Percentiles rank a stretch among this genome's conserved stretches.
phyloP scores from a whole-genome alignment of 768 basidiomycete species.

The Daedalea quercina region DNA sequence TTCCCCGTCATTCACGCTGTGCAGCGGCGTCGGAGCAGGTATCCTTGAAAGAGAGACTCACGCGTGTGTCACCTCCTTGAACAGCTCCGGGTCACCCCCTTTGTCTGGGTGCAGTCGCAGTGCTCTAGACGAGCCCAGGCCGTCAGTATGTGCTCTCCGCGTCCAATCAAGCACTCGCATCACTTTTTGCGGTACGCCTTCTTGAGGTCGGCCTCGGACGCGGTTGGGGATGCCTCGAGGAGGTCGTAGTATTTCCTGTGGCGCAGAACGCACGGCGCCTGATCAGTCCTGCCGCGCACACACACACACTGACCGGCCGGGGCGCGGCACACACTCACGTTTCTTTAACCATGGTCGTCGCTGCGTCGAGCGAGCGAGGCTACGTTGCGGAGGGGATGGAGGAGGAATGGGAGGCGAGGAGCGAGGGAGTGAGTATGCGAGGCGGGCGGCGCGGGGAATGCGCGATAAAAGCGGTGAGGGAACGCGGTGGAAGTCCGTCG shows the following conservation, averaged over 20 bases:
- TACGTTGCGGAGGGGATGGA: slow-evolving; percentile 9
- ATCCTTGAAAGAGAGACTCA: slow-evolving; percentile 14
- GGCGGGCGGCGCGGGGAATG: slow-evolving; percentile 4
- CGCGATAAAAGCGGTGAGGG: slow-evolving; percentile 20
- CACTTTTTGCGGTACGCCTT: slow-evolving; percentile 96
- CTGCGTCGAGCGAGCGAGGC: slow-evolving; percentile 6
- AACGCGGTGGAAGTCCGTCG: slow-evolving; percentile 31
- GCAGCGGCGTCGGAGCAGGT: slow-evolving; percentile 1
- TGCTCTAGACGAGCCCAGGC: slow-evolving; percentile 44
- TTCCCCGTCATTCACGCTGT: too few species aligned
- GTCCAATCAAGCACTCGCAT: not conserved
- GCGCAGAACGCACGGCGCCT: not conserved
- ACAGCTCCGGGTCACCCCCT: slow-evolving; percentile 92
- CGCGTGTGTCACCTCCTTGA: slow-evolving; percentile 98
- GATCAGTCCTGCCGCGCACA: not conserved
- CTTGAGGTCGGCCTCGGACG: slow-evolving; percentile 82
- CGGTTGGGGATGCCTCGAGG: slow-evolving; percentile 74
- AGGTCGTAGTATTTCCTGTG: slow-evolving; percentile 87
- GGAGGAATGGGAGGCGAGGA: slow-evolving; percentile 7
- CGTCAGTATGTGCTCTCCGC: not conserved
- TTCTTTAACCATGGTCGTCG: slow-evolving; percentile 58
- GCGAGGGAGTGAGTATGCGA: slow-evolving; percentile 7
- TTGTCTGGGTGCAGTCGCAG: slow-evolving; percentile 87
- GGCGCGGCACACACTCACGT: slow-evolving; percentile 49
- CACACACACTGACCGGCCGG: not conserved